Percentiles rank a stretch among this genome's conserved stretches.
phyloP scores from a whole-genome alignment of 2,329 filamentous ascomycete genomes.

The Achaetomium macrosporum region DNA sequence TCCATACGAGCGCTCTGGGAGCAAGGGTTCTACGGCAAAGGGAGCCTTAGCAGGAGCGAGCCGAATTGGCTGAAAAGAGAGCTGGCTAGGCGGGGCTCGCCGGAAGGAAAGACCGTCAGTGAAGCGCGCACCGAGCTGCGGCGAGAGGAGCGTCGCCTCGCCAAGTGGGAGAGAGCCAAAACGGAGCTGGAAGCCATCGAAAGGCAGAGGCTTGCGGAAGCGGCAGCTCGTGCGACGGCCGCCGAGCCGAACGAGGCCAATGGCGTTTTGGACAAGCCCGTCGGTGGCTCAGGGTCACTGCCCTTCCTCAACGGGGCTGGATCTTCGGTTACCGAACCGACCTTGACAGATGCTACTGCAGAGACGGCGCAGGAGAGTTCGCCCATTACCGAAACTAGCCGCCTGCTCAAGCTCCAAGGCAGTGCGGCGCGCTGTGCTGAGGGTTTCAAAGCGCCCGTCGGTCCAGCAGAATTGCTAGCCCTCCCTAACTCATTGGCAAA shows the following conservation, averaged over 20 bases:
- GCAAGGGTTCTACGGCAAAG: slow-evolving; percentile 96
- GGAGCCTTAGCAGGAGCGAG: slow-evolving; percentile 86
- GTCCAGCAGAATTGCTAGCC: slow-evolving; percentile 26
- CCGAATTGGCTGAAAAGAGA: slow-evolving; percentile 87
- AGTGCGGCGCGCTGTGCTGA: background rate
- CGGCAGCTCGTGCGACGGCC: slow-evolving; percentile 21
- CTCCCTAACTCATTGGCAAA: slow-evolving; percentile 47
- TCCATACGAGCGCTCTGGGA: slow-evolving; percentile 85
- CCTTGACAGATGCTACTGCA: background rate
- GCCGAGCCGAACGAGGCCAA: background rate
- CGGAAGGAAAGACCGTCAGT: slow-evolving; percentile 59
- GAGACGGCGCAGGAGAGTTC: background rate
- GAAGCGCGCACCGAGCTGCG: slow-evolving; percentile 74
- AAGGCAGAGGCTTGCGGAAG: slow-evolving; percentile 51
- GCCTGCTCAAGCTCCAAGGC: background rate
- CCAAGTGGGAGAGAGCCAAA: slow-evolving; percentile 89
- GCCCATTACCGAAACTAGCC: background rate
- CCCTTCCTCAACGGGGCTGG: background rate
- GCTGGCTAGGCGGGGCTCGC: slow-evolving; percentile 61
- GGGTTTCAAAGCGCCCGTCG: slow-evolving; percentile 9
- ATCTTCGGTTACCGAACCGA: background rate
- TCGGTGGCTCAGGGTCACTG: background rate
- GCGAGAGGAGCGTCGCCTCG: slow-evolving; percentile 71
- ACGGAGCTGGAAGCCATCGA: slow-evolving; percentile 80
- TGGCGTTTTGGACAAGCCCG: background rate